These are phyloP conservation scores for Lolium multiflorum DNA, from an alignment of 176 grass and related monocot species.

Conservation along the genomic window DNA sequence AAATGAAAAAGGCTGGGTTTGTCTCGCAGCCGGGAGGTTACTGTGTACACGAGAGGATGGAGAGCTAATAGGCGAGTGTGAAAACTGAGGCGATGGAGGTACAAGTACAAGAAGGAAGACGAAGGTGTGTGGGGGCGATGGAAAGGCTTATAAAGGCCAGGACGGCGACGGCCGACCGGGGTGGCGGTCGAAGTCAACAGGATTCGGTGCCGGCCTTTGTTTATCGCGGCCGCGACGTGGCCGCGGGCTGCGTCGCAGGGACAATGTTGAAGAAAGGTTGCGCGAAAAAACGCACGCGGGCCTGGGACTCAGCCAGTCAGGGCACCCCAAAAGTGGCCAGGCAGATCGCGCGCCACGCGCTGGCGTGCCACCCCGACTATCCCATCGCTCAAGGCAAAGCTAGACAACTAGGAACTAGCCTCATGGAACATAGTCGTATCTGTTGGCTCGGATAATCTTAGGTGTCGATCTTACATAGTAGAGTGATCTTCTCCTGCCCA, in stretches of 20 bases:
- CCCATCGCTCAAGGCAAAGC: not conserved
- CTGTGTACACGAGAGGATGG: not conserved
- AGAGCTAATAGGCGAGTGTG: not conserved
- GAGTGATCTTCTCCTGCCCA: no score
- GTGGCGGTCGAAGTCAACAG: slow-evolving; percentile 62
- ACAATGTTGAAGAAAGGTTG: not conserved
- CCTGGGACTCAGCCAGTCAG: no score
- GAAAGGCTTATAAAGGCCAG: slow-evolving; percentile 63
- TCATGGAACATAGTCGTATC: not conserved
- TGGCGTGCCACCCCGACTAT: not conserved
- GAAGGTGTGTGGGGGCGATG: slow-evolving; percentile 34
- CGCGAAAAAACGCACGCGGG: not conserved
- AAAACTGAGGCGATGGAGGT: not conserved
- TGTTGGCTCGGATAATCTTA: not conserved
- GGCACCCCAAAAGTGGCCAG: not conserved
- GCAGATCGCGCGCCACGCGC: not conserved
- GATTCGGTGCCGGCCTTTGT: slow-evolving; percentile 94
- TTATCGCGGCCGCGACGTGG: slow-evolving; percentile 71
- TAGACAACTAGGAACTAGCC: not conserved
- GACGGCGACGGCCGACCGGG: not conserved
- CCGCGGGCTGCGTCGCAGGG: not conserved
- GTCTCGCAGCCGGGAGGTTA: not conserved
- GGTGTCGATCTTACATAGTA: not conserved
- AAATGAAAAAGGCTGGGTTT: slow-evolving; percentile 44
- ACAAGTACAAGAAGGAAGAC: slow-evolving; percentile 21